phyloP scores from a whole-genome alignment of 192 early-diverging fungal genomes.

The Linderina pennispora region DNA sequence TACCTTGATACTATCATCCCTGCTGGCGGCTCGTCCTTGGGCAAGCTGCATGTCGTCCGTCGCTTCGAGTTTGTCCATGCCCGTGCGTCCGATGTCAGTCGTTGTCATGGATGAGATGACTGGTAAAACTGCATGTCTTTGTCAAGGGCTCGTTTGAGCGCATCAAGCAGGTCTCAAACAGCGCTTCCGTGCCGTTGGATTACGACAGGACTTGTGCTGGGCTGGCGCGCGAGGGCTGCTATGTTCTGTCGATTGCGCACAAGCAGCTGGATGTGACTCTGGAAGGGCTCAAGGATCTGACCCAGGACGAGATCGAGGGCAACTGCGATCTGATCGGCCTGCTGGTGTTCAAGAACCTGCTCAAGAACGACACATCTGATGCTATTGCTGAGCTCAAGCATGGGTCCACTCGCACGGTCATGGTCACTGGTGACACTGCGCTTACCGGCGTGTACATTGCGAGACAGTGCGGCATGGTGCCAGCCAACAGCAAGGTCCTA shows the following conservation, averaged over 20 bases:
- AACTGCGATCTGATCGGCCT: slow-evolving; percentile 54
- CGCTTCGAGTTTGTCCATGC: slow-evolving; percentile 69
- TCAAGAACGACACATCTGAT: slow-evolving; percentile 65
- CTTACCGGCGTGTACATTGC: slow-evolving; percentile 72
- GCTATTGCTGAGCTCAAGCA: slow-evolving; percentile 62
- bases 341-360: slow-evolving; percentile 70
- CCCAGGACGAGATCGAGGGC: slow-evolving; percentile 57
- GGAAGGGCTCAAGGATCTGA: slow-evolving; percentile 31
- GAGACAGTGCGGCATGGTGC: slow-evolving; percentile 49
- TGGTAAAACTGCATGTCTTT: slow-evolving; percentile 54
- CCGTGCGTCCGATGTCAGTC: slow-evolving; percentile 64
- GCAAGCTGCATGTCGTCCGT: slow-evolving; percentile 48
- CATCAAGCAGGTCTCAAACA: no score
- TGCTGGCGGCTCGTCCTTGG: slow-evolving; percentile 5
- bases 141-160: slow-evolving; percentile 69
- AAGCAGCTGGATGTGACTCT: slow-evolving; percentile 45
- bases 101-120: slow-evolving; percentile 49
- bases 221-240: slow-evolving; percentile 67
- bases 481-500: slow-evolving; percentile 23
- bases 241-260: slow-evolving; percentile 66
- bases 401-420: slow-evolving; percentile 67
- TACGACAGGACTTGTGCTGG: slow-evolving; percentile 49
- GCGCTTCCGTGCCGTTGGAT: no score
- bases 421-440: slow-evolving; percentile 81
- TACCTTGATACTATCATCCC: slow-evolving; percentile 44